Conservation (phyloP, 129 eudicot species). For the Arctium lappa region DNA sequence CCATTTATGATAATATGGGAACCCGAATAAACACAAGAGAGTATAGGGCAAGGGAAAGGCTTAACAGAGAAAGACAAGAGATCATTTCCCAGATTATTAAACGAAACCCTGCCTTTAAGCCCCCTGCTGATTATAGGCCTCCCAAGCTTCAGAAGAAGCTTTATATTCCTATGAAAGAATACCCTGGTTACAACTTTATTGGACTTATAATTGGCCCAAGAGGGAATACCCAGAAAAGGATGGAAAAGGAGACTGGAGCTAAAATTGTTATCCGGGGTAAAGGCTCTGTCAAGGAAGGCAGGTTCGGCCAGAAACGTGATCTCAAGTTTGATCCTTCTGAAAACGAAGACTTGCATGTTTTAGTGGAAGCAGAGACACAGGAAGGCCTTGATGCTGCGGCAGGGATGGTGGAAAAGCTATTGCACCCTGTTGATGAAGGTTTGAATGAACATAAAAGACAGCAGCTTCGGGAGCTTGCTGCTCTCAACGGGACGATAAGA, state of each 20-base stretch:
- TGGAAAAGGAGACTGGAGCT: conserved; percentile 94
- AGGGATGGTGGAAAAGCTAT: conserved; percentile 87
- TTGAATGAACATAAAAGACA: conserved; percentile 90
- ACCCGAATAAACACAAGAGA: conserved; percentile 82
- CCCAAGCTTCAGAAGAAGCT: conserved; percentile 86
- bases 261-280: conserved; percentile 91
- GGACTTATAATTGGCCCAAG: conserved; percentile 91
- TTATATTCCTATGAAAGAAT: conserved; percentile 83
- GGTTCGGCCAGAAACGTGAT: conserved; percentile 72
- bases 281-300: conserved; percentile 81
- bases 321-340: conserved; percentile 74
- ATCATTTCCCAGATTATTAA: conserved; percentile 76
- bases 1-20: conserved; percentile 81
- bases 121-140: conserved; percentile 92
- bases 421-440: conserved; percentile 94
- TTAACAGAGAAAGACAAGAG: conserved; percentile 80
- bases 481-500: conserved; percentile 87
- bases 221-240: conserved; percentile 92
- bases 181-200: conserved; percentile 85
- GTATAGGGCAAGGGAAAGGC: conserved; percentile 78
- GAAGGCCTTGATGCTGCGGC: conserved; percentile 91
- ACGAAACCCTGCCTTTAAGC: conserved; percentile 77
- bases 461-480: conserved; percentile 89
- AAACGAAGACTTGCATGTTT: conserved; percentile 85
- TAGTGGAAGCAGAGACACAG: conserved; percentile 87